These are phyloP conservation scores for Capsicum pubescens DNA, from an alignment of 257 asterid species.

Conservation along the genomic window DNA sequence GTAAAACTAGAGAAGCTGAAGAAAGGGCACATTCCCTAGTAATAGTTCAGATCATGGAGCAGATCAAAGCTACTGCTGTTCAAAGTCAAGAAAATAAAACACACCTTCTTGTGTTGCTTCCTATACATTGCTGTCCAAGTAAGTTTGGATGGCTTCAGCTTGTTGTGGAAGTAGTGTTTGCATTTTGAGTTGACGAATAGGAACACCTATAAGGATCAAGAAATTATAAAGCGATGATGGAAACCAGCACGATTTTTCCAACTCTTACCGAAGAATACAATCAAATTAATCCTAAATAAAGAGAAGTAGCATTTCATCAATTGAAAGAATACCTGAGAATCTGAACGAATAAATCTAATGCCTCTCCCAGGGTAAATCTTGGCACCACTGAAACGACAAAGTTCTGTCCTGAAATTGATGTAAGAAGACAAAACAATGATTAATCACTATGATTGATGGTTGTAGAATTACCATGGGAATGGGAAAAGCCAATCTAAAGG, in stretches of 20 bases:
- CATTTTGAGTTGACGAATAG: conserved; percentile 83
- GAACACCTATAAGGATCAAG: conserved; percentile 58
- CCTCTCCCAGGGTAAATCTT: conserved; percentile 90
- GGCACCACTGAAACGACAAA: conserved; percentile 79
- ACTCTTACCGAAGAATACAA: neutral
- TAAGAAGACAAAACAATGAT: neutral
- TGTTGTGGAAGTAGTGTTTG: conserved; percentile 89
- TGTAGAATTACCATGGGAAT: neutral
- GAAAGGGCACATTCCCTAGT: neutral
- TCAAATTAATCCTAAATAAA: neutral
- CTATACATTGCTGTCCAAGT: conserved; percentile 88
- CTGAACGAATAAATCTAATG: conserved; percentile 69
- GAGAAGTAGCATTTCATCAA: neutral
- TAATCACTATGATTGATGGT: neutral
- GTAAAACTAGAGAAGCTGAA: neutral
- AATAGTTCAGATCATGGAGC: neutral
- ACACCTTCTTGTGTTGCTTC: conserved; percentile 88
- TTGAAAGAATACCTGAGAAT: conserved; percentile 61
- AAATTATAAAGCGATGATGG: neutral
- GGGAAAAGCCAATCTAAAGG: neutral
- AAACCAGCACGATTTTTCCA: neutral
- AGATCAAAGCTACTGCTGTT: too few species aligned
- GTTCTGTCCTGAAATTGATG: conserved; percentile 69
- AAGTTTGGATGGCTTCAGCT: conserved; percentile 86
- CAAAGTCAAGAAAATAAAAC: neutral